Conservation (phyloP, 2,329 filamentous ascomycete genomes). For the Triangularia verruculosa region DNA sequence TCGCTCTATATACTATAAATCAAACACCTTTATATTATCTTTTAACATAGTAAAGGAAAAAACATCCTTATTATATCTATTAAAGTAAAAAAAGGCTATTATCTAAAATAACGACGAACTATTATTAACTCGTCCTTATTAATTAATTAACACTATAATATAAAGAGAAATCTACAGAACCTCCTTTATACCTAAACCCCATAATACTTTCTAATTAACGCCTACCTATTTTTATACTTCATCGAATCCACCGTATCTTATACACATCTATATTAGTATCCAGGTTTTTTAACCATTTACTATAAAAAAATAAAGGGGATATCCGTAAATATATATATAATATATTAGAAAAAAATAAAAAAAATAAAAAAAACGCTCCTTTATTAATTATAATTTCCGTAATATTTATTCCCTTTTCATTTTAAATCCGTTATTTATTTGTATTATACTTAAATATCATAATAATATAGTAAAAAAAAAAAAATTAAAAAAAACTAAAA, state of each 20-base stretch:
- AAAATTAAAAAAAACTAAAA: not conserved
- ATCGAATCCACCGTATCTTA: not conserved
- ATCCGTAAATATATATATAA: not conserved
- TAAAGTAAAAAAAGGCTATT: not conserved
- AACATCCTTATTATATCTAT: not conserved
- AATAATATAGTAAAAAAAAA: not conserved
- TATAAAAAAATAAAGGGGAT: not conserved
- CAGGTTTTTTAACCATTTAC: not conserved
- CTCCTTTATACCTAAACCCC: not conserved
- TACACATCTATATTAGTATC: not conserved
- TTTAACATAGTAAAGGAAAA: too few species aligned
- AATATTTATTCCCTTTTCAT: not conserved
- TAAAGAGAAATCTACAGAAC: not conserved
- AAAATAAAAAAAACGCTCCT: not conserved
- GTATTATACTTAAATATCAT: too few species aligned
- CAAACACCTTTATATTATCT: not conserved
- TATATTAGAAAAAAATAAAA: not conserved
- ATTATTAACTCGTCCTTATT: not conserved
- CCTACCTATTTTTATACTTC: not conserved
- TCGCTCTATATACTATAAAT: too few species aligned
- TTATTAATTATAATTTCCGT: not conserved
- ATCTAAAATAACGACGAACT: not conserved
- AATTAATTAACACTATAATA: not conserved
- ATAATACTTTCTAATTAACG: not conserved
- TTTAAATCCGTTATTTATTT: not conserved